Evolutionary conservation across 2,329 filamentous ascomycete species (phyloP).

Genomic region (Colletotrichum sidae): DNA sequence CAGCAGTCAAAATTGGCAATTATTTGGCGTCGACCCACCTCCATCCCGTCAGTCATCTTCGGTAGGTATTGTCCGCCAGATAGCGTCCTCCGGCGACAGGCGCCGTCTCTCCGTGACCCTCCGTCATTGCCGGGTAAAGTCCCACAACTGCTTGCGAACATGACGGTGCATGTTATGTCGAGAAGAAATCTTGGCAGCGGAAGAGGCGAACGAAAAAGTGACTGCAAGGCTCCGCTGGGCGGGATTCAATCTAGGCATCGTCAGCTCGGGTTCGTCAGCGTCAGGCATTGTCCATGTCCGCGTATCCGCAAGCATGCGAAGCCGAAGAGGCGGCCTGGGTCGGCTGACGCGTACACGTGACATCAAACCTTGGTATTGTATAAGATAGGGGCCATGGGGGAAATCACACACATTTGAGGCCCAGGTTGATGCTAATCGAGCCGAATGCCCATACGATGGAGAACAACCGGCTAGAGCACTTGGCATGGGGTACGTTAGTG

Average conservation of each 20-base stretch:
- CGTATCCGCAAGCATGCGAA: background rate
- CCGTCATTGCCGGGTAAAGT: conserved; percentile 1
- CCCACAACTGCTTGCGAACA: background rate
- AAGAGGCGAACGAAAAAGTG: conserved; percentile 20
- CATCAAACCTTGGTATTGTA: conserved; percentile 20
- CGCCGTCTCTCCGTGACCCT: too few relatives aligned
- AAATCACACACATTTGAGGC: conserved; percentile 4
- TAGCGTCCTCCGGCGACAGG: too few relatives aligned
- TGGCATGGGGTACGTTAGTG: too few relatives aligned
- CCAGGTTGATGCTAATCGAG: background rate
- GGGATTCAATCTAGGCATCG: conserved; percentile 17
- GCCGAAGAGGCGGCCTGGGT: conserved; percentile 2
- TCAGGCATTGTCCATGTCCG: conserved; percentile 2
- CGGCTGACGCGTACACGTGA: conserved; percentile 35
- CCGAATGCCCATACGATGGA: too few relatives aligned
- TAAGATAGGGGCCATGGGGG: background rate
- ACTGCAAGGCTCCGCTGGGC: conserved; percentile 33
- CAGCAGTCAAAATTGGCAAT: too few relatives aligned
- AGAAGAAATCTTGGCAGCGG: conserved; percentile 21
- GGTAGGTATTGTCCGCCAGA: too few relatives aligned
- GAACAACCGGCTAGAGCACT: too few relatives aligned
- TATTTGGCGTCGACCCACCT: background rate
- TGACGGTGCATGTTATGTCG: conserved; percentile 10
- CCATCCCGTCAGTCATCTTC: background rate
- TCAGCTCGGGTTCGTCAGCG: conserved; percentile 1